Conservation (phyloP, 495 filamentous ascomycete genomes). For the Aspergillus sclerotiicarbonarius region DNA sequence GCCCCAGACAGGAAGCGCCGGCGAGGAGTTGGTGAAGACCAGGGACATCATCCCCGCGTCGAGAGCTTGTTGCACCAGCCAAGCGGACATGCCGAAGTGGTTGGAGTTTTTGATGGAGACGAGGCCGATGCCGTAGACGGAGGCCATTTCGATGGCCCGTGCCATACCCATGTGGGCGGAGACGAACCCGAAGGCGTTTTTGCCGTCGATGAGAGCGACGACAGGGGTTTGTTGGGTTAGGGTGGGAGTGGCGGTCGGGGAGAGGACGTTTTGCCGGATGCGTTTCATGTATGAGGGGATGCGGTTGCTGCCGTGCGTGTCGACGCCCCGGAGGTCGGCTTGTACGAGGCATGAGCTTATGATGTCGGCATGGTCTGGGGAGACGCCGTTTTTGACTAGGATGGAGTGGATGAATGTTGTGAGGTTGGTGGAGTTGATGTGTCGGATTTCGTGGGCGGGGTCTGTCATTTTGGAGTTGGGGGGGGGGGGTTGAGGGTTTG, state of each 20-base stretch:
- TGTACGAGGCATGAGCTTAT: conserved; percentile 63
- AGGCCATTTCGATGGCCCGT: conserved; percentile 62
- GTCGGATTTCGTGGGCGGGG: conserved; percentile 21
- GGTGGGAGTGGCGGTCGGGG: conserved; percentile 54
- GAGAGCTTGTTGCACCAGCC: conserved; percentile 72
- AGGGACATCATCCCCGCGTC: conserved; percentile 71
- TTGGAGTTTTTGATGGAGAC: conserved; percentile 71
- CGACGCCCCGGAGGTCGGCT: conserved; percentile 75
- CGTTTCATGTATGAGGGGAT: conserved; percentile 74
- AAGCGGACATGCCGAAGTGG: conserved; percentile 79
- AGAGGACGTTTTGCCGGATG: conserved; percentile 62
- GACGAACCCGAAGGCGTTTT: conserved; percentile 74
- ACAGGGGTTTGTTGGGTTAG: conserved; percentile 61
- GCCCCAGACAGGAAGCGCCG: conserved; percentile 72
- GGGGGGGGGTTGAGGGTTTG: neutral
- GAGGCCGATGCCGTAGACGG: conserved; percentile 67
- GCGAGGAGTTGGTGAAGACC: conserved; percentile 77
- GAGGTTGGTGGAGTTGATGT: conserved; percentile 25
- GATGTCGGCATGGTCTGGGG: conserved; percentile 52
- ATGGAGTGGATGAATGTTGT: conserved; percentile 44
- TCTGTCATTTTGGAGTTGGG: conserved; percentile 16
- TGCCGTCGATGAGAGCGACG: conserved; percentile 63
- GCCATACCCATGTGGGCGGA: conserved; percentile 62
- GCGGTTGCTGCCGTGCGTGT: conserved; percentile 75
- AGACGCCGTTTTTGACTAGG: conserved; percentile 57